These are phyloP conservation scores for Pleodorina starrii DNA, from an alignment of 139 green algal species.

Conservation along the genomic window DNA sequence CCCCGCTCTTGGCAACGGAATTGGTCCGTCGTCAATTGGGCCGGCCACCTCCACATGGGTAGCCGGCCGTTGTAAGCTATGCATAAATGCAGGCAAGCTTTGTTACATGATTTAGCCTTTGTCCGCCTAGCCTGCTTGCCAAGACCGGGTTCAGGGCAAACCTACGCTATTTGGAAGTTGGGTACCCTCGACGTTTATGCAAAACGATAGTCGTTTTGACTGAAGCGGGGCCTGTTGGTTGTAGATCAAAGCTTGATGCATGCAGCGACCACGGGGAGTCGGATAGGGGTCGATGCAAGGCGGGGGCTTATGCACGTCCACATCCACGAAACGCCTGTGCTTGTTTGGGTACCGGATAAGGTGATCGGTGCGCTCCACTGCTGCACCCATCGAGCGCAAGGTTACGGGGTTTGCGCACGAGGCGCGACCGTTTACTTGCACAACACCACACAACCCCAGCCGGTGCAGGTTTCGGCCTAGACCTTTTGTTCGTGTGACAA, in stretches of 20 bases:
- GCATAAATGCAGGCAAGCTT: too few relatives aligned
- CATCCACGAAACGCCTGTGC: neutral
- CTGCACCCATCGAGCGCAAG: neutral
- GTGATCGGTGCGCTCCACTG: too few relatives aligned
- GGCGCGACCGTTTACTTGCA: constrained; percentile 6
- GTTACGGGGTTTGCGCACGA: neutral
- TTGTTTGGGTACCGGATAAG: too few relatives aligned
- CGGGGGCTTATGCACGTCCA: constrained; percentile 14
- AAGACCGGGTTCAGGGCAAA: too few relatives aligned
- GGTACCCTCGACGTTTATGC: too few relatives aligned
- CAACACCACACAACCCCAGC: constrained; percentile 17
- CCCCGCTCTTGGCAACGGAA: neutral
- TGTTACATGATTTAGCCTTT: too few relatives aligned
- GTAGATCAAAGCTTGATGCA: neutral
- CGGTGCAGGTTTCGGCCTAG: too few relatives aligned
- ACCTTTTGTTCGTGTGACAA: too few relatives aligned
- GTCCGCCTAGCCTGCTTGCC: too few relatives aligned
- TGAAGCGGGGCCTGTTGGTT: neutral
- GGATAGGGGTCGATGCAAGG: neutral
- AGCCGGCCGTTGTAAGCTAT: neutral
- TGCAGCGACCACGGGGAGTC: neutral
- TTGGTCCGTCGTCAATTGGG: neutral
- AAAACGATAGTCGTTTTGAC: too few relatives aligned
- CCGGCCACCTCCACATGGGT: neutral
- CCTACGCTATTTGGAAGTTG: too few relatives aligned